Evolutionary conservation across 352 stramenopile genomes (phyloP), one percentile per base, ranked within the genome.

Genomic region (Plasmopara muralis): DNA sequence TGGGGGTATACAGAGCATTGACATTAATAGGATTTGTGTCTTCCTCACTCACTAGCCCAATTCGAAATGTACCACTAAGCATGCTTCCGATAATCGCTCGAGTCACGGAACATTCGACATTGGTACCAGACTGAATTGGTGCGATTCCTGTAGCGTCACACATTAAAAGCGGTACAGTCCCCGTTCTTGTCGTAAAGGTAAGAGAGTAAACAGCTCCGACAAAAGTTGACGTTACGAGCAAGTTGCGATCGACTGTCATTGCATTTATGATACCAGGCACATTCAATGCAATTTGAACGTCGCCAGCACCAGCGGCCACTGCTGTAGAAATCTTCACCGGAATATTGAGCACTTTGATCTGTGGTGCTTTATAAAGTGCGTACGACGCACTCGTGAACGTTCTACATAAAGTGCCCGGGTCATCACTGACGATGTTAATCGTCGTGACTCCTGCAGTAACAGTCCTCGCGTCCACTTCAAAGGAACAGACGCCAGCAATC

Each of bases 121-220:
- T 14, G 2, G 43, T 76, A 1, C 55, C 64, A 29, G 55, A 53
- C 20, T 56, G 44, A 28, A 70, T 69, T 4, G 54, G 39, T 12
- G 57, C 67, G 20, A 79, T 47, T 0, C 14, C 18, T 8, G 52
- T 40, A 7, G 25, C 43, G 54, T 61, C 59, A 43, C 82, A 93
- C 28, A 55, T 20, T 12, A 93, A 20, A 4, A 84, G 18, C 0
- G 77, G 74, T 5, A 90, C 60, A 47, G 55, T 84, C 0, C 82
- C 79, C 1, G 74, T 77, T 0, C 74, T 64, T 15, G 69, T 68
- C 0, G 48, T 56, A 55, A 93, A 89, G 50, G 73, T 84, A 9
- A 93, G 65, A 0, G 54, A 58, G 48, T 92, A 92, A 3, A 69
- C 38, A 2, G 62, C 70, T 12, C 78, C 77, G 0, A 89, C 76